Evolutionary conservation across 2,329 filamentous ascomycete species (phyloP), one percentile per base, ranked within the genome.

Genomic region (Alternaria ventricosa): DNA sequence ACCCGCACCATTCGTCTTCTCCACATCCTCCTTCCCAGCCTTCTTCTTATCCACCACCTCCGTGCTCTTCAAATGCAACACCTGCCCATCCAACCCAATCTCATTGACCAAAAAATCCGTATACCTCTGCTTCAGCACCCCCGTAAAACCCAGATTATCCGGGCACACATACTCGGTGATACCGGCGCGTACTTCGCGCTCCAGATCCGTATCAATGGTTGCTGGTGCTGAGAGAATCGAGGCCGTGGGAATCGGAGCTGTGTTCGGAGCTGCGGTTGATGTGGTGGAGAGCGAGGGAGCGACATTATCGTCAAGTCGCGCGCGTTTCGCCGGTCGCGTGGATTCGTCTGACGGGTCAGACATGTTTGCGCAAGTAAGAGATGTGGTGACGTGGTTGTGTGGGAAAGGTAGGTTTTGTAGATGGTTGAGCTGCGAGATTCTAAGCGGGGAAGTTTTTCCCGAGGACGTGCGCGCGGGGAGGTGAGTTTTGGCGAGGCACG

Each of bases 31-130:
- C 55, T 75, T 64, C 6, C 41, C 59, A 6, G 45, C 64, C 54
- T 73, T 65, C 60, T 67, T 70, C 53, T 63, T 65, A 54, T 64
- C 64, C 13, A 66, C 66, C 10, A 68, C 71, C 28, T 70, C 72
- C 25, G 86, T 79, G 57, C 84, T 86, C 61, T 80, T 84, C 53
- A 97, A 83, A 78, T 95, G 93, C 56, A 96, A 79, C 13, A 97
- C 92, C 57, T 89, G 81, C 15, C 94, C 94, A 74, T 91, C 87
- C 28, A 90, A 89, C 20, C 87, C 83, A 66, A 97, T 95, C 80
- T 97, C 94, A 75, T 97, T 94, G 71, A 97, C 94, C 71, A 96
- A 84, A 73, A 97, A 97, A 78, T 97, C 94, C 5, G 94, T 95
- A 79, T 94, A 97, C 69, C 88, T 86, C 75, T 91, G 89, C 83